These are phyloP conservation scores for Diddensiella santjacobensis DNA, from an alignment of 805 yeast genomes.

Conservation along the genomic window DNA sequence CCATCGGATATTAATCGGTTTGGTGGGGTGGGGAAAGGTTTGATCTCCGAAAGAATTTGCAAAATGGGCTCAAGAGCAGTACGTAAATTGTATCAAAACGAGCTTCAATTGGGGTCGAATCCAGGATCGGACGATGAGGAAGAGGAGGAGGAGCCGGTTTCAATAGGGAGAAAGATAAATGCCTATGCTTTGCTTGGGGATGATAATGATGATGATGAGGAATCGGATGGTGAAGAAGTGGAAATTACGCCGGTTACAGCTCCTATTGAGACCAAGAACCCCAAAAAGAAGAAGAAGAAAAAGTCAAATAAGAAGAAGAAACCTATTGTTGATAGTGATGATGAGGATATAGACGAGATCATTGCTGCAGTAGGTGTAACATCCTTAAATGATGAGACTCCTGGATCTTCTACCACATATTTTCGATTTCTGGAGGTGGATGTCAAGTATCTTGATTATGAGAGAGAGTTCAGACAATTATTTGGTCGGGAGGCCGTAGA, in stretches of 20 bases:
- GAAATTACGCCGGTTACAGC: conserved; percentile 4
- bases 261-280: conserved; percentile 15
- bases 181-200: background rate
- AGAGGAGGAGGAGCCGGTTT: no score
- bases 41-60: background rate
- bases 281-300: conserved; percentile 26
- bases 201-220: background rate
- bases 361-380: conserved; percentile 20
- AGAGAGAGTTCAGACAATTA: conserved; percentile 62
- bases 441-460: conserved; percentile 63
- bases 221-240: conserved; percentile 2
- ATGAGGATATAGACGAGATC: conserved; percentile 20
- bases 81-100: conserved; percentile 30
- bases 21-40: background rate
- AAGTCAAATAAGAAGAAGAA: conserved; percentile 20
- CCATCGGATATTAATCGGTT: conserved; percentile 15
- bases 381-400: conserved; percentile 38
- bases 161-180: background rate
- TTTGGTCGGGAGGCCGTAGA: conserved; percentile 52
- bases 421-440: conserved; percentile 41
- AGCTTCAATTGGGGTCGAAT: background rate
- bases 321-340: conserved; percentile 22
- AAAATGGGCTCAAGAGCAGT: conserved; percentile 37
- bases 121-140: background rate
- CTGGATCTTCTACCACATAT: conserved; percentile 32